phyloP scores from a whole-genome alignment of 352 stramenopile genomes.

The Phytophthora multivora region DNA sequence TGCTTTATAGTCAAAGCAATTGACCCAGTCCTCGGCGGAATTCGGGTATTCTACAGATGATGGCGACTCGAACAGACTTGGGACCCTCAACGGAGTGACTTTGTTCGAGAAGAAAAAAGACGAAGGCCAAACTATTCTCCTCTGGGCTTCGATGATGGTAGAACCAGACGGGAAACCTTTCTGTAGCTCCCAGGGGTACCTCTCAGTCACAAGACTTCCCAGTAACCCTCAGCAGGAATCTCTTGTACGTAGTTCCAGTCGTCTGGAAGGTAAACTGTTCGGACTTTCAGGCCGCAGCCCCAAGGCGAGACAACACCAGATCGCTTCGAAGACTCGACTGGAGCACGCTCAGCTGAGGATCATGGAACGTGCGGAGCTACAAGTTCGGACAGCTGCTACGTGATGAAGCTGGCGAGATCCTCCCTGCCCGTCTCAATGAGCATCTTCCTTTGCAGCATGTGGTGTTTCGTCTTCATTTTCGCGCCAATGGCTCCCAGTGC shows the following conservation, averaged over 20 bases:
- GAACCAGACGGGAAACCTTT: slow-evolving; percentile 1
- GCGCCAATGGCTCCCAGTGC: slow-evolving; percentile 28
- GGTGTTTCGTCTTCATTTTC: slow-evolving; percentile 32
- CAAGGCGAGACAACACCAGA: slow-evolving; percentile 1
- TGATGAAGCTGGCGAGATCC: slow-evolving; percentile 30
- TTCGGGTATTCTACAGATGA: slow-evolving; percentile 8
- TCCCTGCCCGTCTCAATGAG: slow-evolving; percentile 21
- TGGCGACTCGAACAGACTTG: neutral
- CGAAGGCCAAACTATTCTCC: neutral
- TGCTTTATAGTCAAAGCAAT: slow-evolving; percentile 1
- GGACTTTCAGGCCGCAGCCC: neutral
- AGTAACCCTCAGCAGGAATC: slow-evolving; percentile 2
- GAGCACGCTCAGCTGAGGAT: slow-evolving; percentile 13
- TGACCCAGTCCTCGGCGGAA: slow-evolving; percentile 7
- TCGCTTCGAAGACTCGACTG: slow-evolving; percentile 4
- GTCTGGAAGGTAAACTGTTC: slow-evolving; percentile 6
- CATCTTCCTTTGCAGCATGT: slow-evolving; percentile 34
- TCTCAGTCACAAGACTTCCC: slow-evolving; percentile 1
- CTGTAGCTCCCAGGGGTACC: slow-evolving; percentile 11
- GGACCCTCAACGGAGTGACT: slow-evolving; percentile 8
- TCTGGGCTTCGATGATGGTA: slow-evolving; percentile 19
- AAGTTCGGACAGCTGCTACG: slow-evolving; percentile 3
- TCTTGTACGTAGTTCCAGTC: slow-evolving; percentile 8
- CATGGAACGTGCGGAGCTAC: neutral
- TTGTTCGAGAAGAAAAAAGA: slow-evolving; percentile 13